These are phyloP conservation scores for Hygrophorus russula DNA, from an alignment of 768 basidiomycete genomes.

Conservation along the genomic window DNA sequence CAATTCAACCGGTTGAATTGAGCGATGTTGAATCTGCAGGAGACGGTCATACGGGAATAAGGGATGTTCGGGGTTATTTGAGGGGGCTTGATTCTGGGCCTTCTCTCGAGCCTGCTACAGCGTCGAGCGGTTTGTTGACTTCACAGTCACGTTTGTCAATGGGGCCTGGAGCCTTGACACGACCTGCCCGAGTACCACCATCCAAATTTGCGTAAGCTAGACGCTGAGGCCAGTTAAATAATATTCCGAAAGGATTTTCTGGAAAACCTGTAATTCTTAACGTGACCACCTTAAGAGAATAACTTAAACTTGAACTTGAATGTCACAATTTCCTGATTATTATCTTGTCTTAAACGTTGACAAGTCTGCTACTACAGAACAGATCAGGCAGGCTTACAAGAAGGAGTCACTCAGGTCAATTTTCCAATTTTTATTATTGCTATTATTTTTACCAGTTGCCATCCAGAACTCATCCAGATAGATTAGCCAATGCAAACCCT, in stretches of 20 bases:
- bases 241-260: no score
- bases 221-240: no score
- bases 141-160: not conserved
- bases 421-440: conserved; percentile 2
- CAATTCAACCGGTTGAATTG: no score
- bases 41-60: conserved; percentile 2
- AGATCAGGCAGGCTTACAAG: conserved; percentile 69
- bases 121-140: conserved; percentile 5
- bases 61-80: not conserved
- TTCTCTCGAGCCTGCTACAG: conserved; percentile 7
- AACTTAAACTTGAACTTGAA: conserved; percentile 1
- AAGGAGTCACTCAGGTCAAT: conserved; percentile 63
- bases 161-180: no score
- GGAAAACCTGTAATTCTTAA: no score
- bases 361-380: conserved; percentile 51
- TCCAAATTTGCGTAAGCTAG: no score
- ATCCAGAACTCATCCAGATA: conserved; percentile 79
- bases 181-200: no score
- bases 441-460: conserved; percentile 10
- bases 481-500: conserved; percentile 57
- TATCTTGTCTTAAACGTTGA: conserved; percentile 52
- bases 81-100: not conserved
- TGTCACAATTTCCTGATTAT: conserved; percentile 76
- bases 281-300: not conserved
- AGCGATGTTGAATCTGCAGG: conserved; percentile 12